A percentile compares a stretch with the other conserved stretches of the same genome.
These are phyloP conservation scores for Penicillium expansum DNA, from an alignment of 2,329 filamentous ascomycete genomes.

Conservation along the genomic window DNA sequence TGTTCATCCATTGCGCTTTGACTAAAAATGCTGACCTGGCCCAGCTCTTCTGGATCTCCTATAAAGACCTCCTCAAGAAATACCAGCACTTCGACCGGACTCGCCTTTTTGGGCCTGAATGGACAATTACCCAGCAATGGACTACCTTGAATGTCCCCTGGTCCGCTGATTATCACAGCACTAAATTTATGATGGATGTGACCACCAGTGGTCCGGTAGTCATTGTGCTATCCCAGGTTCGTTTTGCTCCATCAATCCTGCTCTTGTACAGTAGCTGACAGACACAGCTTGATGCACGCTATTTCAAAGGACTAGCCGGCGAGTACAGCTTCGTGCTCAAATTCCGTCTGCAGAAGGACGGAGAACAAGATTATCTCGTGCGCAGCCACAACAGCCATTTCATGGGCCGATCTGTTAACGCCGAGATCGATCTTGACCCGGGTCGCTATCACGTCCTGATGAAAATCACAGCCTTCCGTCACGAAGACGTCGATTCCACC, in stretches of 20 bases:
- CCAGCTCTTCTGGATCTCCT: constrained; percentile 59
- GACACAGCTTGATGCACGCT: constrained; percentile 56
- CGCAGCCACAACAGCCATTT: constrained; percentile 55
- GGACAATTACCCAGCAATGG: constrained; percentile 62
- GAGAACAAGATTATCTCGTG: constrained; percentile 59
- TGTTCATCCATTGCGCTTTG: not conserved
- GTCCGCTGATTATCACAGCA: constrained; percentile 60
- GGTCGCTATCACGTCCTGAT: constrained; percentile 74
- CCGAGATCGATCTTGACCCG: constrained; percentile 70
- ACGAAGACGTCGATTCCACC: constrained; percentile 50
- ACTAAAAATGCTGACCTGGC: constrained; percentile 6
- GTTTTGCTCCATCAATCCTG: not conserved
- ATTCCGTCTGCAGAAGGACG: constrained; percentile 59
- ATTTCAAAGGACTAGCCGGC: constrained; percentile 57
- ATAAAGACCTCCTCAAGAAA: constrained; percentile 56
- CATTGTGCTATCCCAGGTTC: constrained; percentile 56
- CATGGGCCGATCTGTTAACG: constrained; percentile 72
- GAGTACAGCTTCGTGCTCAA: constrained; percentile 58
- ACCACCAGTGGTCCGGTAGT: constrained; percentile 54
- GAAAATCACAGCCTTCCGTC: constrained; percentile 68
- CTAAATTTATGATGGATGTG: constrained; percentile 57
- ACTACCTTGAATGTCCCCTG: constrained; percentile 59
- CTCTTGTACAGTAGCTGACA: constrained; percentile 10
- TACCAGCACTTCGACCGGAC: constrained; percentile 62
- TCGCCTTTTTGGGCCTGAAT: constrained; percentile 59